Evolutionary conservation across 352 stramenopile species (phyloP), one percentile per base, ranked within the genome.

Genomic region (Phytophthora hybrid): DNA sequence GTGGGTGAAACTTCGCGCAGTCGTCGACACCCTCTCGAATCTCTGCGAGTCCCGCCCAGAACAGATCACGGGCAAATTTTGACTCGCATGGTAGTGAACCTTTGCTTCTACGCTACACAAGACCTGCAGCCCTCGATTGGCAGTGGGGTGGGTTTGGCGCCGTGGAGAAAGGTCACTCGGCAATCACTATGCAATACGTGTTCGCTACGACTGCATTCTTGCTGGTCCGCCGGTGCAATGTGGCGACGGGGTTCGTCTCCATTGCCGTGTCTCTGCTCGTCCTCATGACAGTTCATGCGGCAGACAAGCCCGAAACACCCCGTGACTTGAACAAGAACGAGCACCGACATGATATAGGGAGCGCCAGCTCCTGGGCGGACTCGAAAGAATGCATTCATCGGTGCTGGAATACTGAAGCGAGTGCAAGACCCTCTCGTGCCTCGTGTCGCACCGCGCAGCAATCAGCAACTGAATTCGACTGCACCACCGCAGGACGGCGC

Each of bases 61-160:
- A 55, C 66, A 74, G 66, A 78, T 78, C 71, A 70, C 56, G 51
- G 58, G 71, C 71, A 73, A 78, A 76, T 53, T 64, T 78, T 78
- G 47, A 55, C 47, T 31, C 47, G 47, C 47, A 55, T 55, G 47
- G 8, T 10, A 26, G 63, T 64, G 55, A 60, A 5, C 34, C 32
- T 52, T 59, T 37, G 49, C 65, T 72, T 72, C 23, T 71, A 72
- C 57, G 10, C 34, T 71, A 49, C 41, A 16, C 57, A 52, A 21
- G 23, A 72, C 34, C 53, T 10, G 37, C 29, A 32, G 60, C n/a
- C 34, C 34, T 8, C n/a, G 61, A 67, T 66, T 32, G 47, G 60
- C 34, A 10, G 9, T 14, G 62, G 53, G 41, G 57, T 57, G 51
- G 53, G 51, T 62, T 18, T 71, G 65, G 46, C 44, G 7, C 39